phyloP scores from a whole-genome alignment of 805 yeast genomes.

The Yamadazyma kitorensis region DNA sequence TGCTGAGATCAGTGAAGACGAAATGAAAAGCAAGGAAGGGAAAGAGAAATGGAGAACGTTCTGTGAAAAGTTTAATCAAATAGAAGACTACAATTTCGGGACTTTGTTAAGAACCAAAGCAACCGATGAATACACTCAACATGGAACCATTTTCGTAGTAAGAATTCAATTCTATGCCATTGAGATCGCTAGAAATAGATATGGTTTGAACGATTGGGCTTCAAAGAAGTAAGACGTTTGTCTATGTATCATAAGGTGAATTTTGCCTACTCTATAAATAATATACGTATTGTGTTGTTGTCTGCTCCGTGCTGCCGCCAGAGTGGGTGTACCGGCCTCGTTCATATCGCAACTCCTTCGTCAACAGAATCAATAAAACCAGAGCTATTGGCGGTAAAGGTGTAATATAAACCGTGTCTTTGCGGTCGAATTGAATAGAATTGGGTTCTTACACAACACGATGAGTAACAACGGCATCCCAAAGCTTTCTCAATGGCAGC shows the following conservation, averaged over 20 bases:
- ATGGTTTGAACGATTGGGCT: slow-evolving; percentile 91
- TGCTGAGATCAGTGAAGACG: slow-evolving; percentile 65
- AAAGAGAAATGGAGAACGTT: slow-evolving; percentile 90
- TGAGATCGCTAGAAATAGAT: slow-evolving; percentile 90
- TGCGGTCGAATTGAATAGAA: no score
- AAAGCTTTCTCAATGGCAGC: slow-evolving; percentile 6
- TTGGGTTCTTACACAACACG: no score
- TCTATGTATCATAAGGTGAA: no score
- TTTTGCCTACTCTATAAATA: no score
- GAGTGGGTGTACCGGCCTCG: neutral
- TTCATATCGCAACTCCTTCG: no score
- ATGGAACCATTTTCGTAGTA: slow-evolving; percentile 82
- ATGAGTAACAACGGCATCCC: slow-evolving; percentile 1
- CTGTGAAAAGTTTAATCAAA: slow-evolving; percentile 76
- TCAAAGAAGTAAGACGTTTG: slow-evolving; percentile 15
- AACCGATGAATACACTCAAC: slow-evolving; percentile 73
- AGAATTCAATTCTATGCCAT: slow-evolving; percentile 94
- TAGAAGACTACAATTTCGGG: slow-evolving; percentile 94
- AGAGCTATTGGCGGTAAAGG: no score
- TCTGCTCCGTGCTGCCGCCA: no score
- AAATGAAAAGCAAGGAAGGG: slow-evolving; percentile 74
- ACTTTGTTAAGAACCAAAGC: slow-evolving; percentile 80
- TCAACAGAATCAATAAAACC: no score
- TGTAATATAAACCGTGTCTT: no score
- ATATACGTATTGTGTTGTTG: no score